Conservation (phyloP, 2,329 filamentous ascomycete genomes). For the Mariannaea sp. region DNA sequence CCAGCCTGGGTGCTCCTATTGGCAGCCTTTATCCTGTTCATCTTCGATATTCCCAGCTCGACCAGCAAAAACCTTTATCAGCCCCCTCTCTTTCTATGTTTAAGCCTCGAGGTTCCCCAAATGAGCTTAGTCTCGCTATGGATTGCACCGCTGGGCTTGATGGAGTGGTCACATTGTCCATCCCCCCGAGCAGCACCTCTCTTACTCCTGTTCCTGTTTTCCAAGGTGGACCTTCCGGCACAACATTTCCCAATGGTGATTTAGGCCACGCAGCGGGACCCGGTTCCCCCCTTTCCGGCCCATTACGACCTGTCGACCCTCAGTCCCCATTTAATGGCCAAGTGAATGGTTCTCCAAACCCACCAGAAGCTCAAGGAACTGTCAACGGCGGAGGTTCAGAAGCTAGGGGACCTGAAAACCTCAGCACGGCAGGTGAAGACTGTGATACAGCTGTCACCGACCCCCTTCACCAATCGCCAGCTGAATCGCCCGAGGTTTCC, state of each 20-base stretch:
- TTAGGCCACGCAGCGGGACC: slow-evolving; percentile 3
- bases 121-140: slow-evolving; percentile 33
- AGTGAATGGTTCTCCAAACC: not conserved
- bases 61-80: slow-evolving; percentile 15
- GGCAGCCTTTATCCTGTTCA: slow-evolving; percentile 40
- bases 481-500: not conserved
- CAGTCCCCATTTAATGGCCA: not conserved
- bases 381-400: not conserved
- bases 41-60: slow-evolving; percentile 25
- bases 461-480: not conserved
- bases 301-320: not conserved
- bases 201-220: slow-evolving; percentile 12
- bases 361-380: not conserved
- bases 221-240: not conserved
- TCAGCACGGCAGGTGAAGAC: slow-evolving; percentile 4
- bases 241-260: not conserved
- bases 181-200: slow-evolving; percentile 25
- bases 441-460: not conserved
- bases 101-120: slow-evolving; percentile 25
- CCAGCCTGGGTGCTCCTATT: slow-evolving; percentile 34
- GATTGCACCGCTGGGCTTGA: slow-evolving; percentile 41
- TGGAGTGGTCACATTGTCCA: slow-evolving; percentile 40
- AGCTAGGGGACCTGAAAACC: not conserved
- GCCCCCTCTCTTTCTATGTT: slow-evolving; percentile 5
- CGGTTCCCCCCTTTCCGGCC: not conserved